These are phyloP conservation scores for Debaryomyces castellii DNA, from an alignment of 805 yeast genomes.

Conservation along the genomic window DNA sequence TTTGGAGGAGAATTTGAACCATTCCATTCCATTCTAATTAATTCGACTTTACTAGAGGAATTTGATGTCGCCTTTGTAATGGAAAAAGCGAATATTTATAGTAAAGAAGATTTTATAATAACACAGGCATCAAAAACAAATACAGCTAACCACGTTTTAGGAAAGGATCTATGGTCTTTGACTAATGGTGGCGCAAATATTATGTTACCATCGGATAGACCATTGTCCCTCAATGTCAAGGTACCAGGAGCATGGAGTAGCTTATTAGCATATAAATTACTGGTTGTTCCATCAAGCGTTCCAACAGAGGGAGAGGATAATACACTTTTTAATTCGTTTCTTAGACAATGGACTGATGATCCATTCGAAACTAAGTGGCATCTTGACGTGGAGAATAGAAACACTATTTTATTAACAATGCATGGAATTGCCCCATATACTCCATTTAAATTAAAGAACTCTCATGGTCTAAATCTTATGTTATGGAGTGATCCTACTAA, in stretches of 20 bases:
- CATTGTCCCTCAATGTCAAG: slow-evolving; percentile 47
- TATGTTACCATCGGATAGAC: slow-evolving; percentile 41
- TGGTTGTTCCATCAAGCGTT: background rate
- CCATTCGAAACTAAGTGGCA: slow-evolving; percentile 83
- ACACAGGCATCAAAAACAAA: slow-evolving; percentile 33
- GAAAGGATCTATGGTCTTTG: slow-evolving; percentile 33
- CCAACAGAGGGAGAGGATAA: slow-evolving; percentile 11
- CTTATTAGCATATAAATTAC: slow-evolving; percentile 51
- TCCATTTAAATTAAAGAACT: slow-evolving; percentile 44
- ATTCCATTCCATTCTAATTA: slow-evolving; percentile 47
- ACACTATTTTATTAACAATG: slow-evolving; percentile 23
- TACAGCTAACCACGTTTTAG: slow-evolving; percentile 17
- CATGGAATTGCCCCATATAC: slow-evolving; percentile 74
- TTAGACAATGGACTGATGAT: slow-evolving; percentile 63
- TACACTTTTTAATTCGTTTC: slow-evolving; percentile 53
- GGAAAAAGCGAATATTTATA: slow-evolving; percentile 19
- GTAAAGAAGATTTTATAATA: slow-evolving; percentile 29
- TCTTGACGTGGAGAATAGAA: slow-evolving; percentile 43
- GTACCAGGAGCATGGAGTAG: slow-evolving; percentile 62
- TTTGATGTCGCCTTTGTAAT: slow-evolving; percentile 55
- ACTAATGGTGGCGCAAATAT: slow-evolving; percentile 39
- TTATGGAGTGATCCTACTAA: slow-evolving; percentile 46
- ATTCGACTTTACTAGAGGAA: slow-evolving; percentile 33
- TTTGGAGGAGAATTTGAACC: slow-evolving; percentile 50
- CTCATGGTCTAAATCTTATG: slow-evolving; percentile 38